Conservation (phyloP, 129 eudicot genomes). For the Heracleum sosnowskyi region DNA sequence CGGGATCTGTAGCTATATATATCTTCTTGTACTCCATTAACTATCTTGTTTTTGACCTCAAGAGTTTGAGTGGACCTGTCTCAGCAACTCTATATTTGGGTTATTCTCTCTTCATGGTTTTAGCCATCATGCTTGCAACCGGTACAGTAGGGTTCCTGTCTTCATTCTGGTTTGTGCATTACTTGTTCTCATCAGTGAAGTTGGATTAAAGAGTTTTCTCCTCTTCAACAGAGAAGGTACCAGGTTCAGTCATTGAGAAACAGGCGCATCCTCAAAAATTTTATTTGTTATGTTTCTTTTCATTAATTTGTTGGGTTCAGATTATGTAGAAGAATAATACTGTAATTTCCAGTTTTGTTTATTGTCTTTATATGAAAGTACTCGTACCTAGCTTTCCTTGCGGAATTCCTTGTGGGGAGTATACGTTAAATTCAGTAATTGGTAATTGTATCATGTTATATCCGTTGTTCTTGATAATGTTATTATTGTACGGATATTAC, state of each 20-base stretch:
- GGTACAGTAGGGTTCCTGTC: conserved; percentile 40
- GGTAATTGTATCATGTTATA: background rate
- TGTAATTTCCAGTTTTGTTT: conserved; percentile 4
- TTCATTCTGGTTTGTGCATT: conserved; percentile 41
- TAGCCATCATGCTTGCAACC: conserved; percentile 35
- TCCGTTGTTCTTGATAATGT: background rate
- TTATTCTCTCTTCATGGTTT: conserved; percentile 34
- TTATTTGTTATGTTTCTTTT: background rate
- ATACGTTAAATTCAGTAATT: background rate
- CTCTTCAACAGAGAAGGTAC: background rate
- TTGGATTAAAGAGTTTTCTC: conserved; percentile 22
- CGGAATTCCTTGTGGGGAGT: background rate
- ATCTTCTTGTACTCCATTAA: conserved; percentile 34
- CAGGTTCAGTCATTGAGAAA: background rate
- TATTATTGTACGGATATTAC: background rate
- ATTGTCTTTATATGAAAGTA: background rate
- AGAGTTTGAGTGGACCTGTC: conserved; percentile 36
- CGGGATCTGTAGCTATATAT: conserved; percentile 36
- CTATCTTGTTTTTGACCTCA: conserved; percentile 34
- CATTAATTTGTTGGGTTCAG: background rate
- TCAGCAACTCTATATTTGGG: conserved; percentile 31
- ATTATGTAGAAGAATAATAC: background rate
- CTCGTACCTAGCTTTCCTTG: background rate
- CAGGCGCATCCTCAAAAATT: background rate
- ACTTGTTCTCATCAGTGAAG: conserved; percentile 37